Evolutionary conservation across 257 asterid genomes (phyloP).

Genomic region (Gynochthodes officinalis): DNA sequence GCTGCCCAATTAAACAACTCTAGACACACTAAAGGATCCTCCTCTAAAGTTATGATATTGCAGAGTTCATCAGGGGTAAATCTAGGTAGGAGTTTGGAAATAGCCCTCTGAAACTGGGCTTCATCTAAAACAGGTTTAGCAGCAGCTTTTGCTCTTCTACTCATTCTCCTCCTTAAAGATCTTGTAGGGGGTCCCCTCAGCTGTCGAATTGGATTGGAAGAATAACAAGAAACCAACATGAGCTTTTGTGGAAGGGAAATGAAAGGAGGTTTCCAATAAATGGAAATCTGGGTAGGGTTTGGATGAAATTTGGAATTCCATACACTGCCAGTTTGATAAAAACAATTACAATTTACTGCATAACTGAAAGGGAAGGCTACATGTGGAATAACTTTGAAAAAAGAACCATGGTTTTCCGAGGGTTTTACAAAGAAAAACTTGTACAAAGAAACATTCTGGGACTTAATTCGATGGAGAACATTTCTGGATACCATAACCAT

Average conservation of each 20-base stretch:
- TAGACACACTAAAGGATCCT: conserved; percentile 71
- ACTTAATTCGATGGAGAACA: conserved; percentile 19
- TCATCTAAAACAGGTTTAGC: conserved; percentile 64
- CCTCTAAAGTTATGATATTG: conserved; percentile 43
- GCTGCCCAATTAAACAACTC: conserved; percentile 96
- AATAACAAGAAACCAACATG: conserved; percentile 31
- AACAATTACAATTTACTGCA: conserved; percentile 2
- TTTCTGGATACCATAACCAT: conserved; percentile 40
- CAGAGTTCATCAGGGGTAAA: conserved; percentile 80
- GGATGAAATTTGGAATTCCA: conserved; percentile 10
- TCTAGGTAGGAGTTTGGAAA: conserved; percentile 63
- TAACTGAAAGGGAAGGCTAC: conserved; percentile 20
- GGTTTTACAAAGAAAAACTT: conserved; percentile 7
- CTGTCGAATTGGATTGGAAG: conserved; percentile 37
- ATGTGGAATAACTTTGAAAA: conserved; percentile 17
- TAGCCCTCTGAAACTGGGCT: conserved; percentile 40
- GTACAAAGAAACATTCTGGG: conserved; percentile 13
- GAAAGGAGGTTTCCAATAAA: not conserved
- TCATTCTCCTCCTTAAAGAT: conserved; percentile 67
- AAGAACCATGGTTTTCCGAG: conserved; percentile 16
- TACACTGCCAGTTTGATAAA: conserved; percentile 3
- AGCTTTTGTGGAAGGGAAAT: conserved; percentile 12
- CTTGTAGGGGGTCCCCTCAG: conserved; percentile 67
- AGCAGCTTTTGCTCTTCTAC: conserved; percentile 64
- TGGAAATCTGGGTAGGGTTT: conserved; percentile 8